These are phyloP conservation scores for Yarrowia divulgata DNA, from an alignment of 805 yeast species.

Conservation along the genomic window DNA sequence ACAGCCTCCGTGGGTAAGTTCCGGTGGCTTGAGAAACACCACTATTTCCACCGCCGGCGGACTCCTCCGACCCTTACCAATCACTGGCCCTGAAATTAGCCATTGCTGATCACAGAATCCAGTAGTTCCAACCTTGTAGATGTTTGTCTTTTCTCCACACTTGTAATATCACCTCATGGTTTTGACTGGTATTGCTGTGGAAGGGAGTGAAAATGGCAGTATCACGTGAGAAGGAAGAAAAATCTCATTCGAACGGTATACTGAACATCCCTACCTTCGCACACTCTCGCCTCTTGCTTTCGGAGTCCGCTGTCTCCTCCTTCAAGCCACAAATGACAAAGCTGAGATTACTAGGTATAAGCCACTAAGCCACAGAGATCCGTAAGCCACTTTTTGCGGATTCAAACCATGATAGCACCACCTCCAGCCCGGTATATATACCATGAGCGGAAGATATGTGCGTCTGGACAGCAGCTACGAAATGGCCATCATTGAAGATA, in stretches of 20 bases:
- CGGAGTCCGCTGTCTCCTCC: neutral
- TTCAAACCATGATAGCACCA: slow-evolving; percentile 5
- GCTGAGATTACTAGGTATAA: neutral
- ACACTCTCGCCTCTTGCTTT: no score
- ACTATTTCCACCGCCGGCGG: neutral
- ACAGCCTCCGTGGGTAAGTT: no score
- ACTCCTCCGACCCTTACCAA: neutral
- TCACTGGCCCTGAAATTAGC: neutral
- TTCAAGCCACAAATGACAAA: slow-evolving; percentile 17
- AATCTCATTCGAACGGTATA: neutral
- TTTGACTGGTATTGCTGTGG: neutral
- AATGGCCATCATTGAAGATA: slow-evolving; percentile 15
- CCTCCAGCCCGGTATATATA: neutral
- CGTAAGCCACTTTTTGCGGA: slow-evolving; percentile 9
- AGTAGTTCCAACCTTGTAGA: slow-evolving; percentile 24
- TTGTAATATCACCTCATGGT: neutral
- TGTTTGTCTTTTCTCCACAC: slow-evolving; percentile 1
- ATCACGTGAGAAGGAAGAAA: neutral
- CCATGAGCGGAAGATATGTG: slow-evolving; percentile 12
- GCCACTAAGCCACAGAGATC: slow-evolving; percentile 22
- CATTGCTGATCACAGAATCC: neutral
- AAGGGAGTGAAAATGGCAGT: neutral
- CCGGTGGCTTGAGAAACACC: neutral
- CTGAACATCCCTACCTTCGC: neutral
- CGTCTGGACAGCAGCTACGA: slow-evolving; percentile 8